Percentiles rank a stretch among this genome's conserved stretches.
Conservation (phyloP, 176 grass and related monocot species). For the Aegilops speltoides region DNA sequence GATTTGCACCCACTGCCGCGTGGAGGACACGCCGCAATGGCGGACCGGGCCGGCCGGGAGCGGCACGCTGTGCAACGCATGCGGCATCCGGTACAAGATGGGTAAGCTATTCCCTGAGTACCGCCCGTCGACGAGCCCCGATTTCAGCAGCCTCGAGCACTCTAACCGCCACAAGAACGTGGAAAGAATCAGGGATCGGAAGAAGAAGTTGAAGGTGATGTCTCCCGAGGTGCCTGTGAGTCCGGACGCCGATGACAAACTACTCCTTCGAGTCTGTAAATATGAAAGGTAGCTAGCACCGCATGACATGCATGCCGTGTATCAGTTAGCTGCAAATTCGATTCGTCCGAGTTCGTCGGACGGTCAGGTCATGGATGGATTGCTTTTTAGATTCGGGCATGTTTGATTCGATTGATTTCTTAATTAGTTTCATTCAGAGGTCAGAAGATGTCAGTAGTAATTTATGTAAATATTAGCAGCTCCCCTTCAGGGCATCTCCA, state of each 20-base stretch:
- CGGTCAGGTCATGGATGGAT: neutral
- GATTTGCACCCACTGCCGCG: slow-evolving; percentile 43
- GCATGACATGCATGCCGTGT: neutral
- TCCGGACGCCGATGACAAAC: neutral
- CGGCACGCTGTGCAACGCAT: slow-evolving; percentile 70
- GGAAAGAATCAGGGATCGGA: slow-evolving; percentile 13
- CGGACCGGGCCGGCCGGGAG: slow-evolving; percentile 41
- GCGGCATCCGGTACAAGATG: slow-evolving; percentile 43
- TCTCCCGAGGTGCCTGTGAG: neutral
- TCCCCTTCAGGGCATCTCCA: too few relatives aligned
- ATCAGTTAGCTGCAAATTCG: neutral
- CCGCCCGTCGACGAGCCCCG: slow-evolving; percentile 47
- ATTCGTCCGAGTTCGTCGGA: neutral
- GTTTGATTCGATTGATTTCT: neutral
- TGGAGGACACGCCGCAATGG: slow-evolving; percentile 60
- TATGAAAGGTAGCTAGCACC: slow-evolving; percentile 14
- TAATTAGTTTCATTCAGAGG: neutral
- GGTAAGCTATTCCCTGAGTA: slow-evolving; percentile 38
- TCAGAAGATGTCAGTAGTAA: neutral
- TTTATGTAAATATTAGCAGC: neutral
- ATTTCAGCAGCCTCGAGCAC: slow-evolving; percentile 32
- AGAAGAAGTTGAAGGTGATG: neutral
- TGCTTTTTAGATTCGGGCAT: neutral
- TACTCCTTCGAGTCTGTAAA: neutral
- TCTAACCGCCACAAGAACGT: slow-evolving; percentile 55